Evolutionary conservation across 2,329 filamentous ascomycete genomes (phyloP).

Genomic region (Paecilomyces variotii): DNA sequence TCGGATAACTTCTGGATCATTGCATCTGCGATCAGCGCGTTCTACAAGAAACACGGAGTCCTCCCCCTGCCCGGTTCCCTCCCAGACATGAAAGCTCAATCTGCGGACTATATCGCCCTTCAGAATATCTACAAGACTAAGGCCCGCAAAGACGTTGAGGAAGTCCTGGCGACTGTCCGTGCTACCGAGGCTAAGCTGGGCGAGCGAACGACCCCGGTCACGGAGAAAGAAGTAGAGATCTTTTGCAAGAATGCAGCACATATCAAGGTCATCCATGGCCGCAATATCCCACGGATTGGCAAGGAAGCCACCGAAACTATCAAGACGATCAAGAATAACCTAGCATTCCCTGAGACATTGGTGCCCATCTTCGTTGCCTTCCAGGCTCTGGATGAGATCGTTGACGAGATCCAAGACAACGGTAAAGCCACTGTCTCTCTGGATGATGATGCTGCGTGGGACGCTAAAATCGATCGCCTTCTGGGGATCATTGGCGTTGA

Average conservation of each 20-base stretch:
- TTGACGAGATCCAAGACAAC: constrained; percentile 47
- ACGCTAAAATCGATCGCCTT: constrained; percentile 19
- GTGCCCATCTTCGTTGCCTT: constrained; percentile 64
- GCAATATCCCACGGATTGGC: constrained; percentile 45
- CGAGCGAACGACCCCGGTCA: constrained; percentile 42
- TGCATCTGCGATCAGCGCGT: constrained; percentile 66
- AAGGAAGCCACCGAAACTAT: constrained; percentile 33
- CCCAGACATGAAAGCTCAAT: constrained; percentile 97
- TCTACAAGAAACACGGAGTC: constrained; percentile 63
- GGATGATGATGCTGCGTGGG: constrained; percentile 27
- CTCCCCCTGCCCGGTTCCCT: constrained; percentile 80
- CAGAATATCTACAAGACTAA: constrained; percentile 92
- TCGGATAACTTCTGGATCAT: constrained; percentile 81
- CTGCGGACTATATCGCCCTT: constrained; percentile 77
- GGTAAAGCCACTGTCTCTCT: constrained; percentile 15
- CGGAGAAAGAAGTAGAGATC: constrained; percentile 68
- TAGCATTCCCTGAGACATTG: constrained; percentile 48
- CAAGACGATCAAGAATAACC: constrained; percentile 32
- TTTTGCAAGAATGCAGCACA: constrained; percentile 96
- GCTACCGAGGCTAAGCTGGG: constrained; percentile 44
- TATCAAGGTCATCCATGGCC: constrained; percentile 73
- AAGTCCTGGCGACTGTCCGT: constrained; percentile 62
- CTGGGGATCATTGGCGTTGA: constrained; percentile 27
- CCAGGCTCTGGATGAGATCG: constrained; percentile 35
- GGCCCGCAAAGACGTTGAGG: constrained; percentile 66